These are phyloP conservation scores for Vaucheria bursata DNA, from an alignment of 352 stramenopile species.

Conservation along the genomic window DNA sequence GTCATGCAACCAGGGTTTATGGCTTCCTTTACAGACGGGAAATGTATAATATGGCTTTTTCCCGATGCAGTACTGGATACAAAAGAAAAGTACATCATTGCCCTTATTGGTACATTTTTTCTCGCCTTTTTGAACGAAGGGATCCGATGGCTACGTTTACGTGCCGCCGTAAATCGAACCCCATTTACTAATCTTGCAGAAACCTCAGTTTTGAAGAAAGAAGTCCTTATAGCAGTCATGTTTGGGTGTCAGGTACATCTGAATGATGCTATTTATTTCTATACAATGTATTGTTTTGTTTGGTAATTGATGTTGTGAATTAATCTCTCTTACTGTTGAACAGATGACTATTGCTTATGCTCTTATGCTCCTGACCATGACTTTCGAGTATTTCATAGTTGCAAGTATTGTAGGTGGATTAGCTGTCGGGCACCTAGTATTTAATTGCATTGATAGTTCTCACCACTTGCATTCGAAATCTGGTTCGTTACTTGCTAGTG, in stretches of 20 bases:
- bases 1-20: not conserved
- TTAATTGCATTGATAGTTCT: conserved; percentile 1
- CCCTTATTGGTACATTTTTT: not conserved
- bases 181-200: not conserved
- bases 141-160: not conserved
- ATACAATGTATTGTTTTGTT: too few species aligned
- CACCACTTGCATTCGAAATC: too few species aligned
- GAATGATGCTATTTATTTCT: too few species aligned
- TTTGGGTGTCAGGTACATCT: too few species aligned
- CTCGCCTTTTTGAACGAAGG: not conserved
- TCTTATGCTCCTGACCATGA: not conserved
- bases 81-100: not conserved
- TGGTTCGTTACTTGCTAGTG: too few species aligned
- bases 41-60: not conserved
- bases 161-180: not conserved
- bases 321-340: too few species aligned
- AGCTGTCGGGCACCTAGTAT: not conserved
- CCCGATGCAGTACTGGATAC: not conserved
- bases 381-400: conserved; percentile 3
- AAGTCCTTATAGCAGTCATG: too few species aligned
- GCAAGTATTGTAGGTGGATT: not conserved
- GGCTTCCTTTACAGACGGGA: not conserved
- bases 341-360: conserved; percentile 5
- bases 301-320: too few species aligned
- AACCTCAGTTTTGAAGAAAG: too few species aligned